phyloP scores from a whole-genome alignment of 306 rosid genomes.

The Myrica gale region DNA sequence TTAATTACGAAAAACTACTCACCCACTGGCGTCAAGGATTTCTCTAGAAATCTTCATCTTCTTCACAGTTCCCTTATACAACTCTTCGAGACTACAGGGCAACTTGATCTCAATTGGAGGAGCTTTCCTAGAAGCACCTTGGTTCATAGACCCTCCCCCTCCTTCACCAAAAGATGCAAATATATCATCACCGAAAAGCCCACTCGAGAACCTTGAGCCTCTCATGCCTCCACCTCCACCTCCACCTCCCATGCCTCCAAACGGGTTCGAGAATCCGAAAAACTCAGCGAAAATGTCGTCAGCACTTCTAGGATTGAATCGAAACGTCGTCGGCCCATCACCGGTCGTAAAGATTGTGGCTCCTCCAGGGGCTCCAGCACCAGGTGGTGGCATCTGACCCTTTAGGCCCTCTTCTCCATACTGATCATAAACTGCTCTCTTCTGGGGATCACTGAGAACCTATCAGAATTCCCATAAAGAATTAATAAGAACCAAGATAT shows the following conservation, averaged over 20 bases:
- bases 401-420: slow-evolving; percentile 72
- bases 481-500: slow-evolving; percentile 18
- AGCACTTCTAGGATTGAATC: slow-evolving; percentile 62
- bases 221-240: slow-evolving; percentile 39
- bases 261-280: slow-evolving; percentile 54
- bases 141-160: slow-evolving; percentile 44
- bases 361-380: slow-evolving; percentile 49
- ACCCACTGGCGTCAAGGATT: slow-evolving; percentile 56
- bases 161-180: slow-evolving; percentile 51
- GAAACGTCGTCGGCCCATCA: slow-evolving; percentile 57
- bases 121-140: slow-evolving; percentile 48
- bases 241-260: slow-evolving; percentile 52
- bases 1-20: slow-evolving; percentile 18
- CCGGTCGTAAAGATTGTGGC: slow-evolving; percentile 53
- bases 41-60: slow-evolving; percentile 70
- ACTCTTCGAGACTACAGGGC: slow-evolving; percentile 62
- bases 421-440: slow-evolving; percentile 64
- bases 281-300: slow-evolving; percentile 65
- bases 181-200: slow-evolving; percentile 57
- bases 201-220: slow-evolving; percentile 53
- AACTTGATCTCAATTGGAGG: slow-evolving; percentile 52
- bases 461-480: slow-evolving; percentile 18
- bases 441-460: slow-evolving; percentile 77
- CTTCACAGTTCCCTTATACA: slow-evolving; percentile 52
- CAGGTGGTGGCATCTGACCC: slow-evolving; percentile 73